Conservation (phyloP, 1,284 basidiomycete genomes). For the Volvariella volvacea region DNA sequence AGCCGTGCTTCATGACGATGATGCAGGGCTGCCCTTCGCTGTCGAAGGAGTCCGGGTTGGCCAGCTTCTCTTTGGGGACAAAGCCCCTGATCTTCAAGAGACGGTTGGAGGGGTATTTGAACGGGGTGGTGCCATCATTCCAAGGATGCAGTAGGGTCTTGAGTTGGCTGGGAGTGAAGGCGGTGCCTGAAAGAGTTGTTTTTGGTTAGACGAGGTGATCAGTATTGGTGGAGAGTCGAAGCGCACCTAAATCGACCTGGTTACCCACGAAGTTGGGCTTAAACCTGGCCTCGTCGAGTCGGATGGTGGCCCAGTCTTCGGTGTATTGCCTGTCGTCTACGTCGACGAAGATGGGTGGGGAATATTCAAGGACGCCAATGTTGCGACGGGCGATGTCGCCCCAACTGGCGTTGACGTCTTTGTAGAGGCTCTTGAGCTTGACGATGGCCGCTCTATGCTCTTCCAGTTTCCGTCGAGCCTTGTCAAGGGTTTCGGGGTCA, state of each 20-base stretch:
- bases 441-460: background rate
- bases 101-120: no score
- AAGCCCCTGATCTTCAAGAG: conserved; percentile 15
- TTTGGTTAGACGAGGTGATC: conserved; percentile 11
- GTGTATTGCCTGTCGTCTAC: conserved; percentile 9
- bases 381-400: conserved; percentile 16
- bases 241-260: conserved; percentile 23
- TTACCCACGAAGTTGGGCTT: conserved; percentile 19
- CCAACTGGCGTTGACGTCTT: conserved; percentile 17
- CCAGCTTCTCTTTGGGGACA: conserved; percentile 15
- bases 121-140: no score
- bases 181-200: conserved; percentile 5
- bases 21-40: conserved; percentile 12
- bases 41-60: conserved; percentile 14
- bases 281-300: conserved; percentile 7
- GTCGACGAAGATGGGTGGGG: conserved; percentile 18
- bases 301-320: conserved; percentile 7
- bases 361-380: conserved; percentile 24
- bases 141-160: background rate
- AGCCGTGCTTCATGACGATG: conserved; percentile 21
- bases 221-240: conserved; percentile 7
- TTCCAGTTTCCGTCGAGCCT: background rate
- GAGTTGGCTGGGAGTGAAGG: background rate
- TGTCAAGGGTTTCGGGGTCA: background rate
- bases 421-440: conserved; percentile 14